These are phyloP conservation scores for Toxoplasma gondii DNA, from an alignment of 169 alveolate species.

Conservation along the genomic window DNA sequence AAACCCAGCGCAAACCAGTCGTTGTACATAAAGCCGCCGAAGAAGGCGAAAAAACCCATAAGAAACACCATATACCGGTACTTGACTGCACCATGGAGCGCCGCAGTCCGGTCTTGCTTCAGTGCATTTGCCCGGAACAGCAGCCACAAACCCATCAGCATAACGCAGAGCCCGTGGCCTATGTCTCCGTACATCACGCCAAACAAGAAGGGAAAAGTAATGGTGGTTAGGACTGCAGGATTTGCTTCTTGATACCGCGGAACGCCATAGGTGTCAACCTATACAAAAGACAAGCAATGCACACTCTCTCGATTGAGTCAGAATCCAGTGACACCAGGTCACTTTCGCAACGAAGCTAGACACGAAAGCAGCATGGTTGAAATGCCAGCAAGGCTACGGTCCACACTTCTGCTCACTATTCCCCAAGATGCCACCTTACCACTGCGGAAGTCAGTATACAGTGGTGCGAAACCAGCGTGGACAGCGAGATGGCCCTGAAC, in stretches of 20 bases:
- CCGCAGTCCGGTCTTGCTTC: background rate
- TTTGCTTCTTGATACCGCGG: slow-evolving; percentile 98
- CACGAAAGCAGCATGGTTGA: too few species aligned
- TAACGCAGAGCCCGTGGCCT: slow-evolving; percentile 96
- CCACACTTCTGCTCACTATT: too few species aligned
- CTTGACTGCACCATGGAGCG: slow-evolving; percentile 47
- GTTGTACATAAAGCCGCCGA: slow-evolving; percentile 93
- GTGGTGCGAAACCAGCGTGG: too few species aligned
- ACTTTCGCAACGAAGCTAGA: too few species aligned
- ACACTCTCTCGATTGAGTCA: slow-evolving; percentile 5
- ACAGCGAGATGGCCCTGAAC: too few species aligned
- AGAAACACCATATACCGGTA: slow-evolving; percentile 93
- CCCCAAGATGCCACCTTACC: too few species aligned
- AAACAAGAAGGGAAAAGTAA: slow-evolving; percentile 99
- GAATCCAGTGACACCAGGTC: background rate
- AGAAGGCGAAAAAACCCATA: slow-evolving; percentile 96
- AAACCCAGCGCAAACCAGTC: slow-evolving; percentile 97
- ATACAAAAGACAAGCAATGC: background rate
- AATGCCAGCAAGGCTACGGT: too few species aligned
- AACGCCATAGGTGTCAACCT: slow-evolving; percentile 98
- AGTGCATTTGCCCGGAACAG: background rate
- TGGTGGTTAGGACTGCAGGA: slow-evolving; percentile 97
- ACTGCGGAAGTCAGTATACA: too few species aligned
- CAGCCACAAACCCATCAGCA: slow-evolving; percentile 71
- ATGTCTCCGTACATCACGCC: slow-evolving; percentile 99